These are phyloP conservation scores for Malus asiatica DNA, from an alignment of 306 rosid species.

Conservation along the genomic window DNA sequence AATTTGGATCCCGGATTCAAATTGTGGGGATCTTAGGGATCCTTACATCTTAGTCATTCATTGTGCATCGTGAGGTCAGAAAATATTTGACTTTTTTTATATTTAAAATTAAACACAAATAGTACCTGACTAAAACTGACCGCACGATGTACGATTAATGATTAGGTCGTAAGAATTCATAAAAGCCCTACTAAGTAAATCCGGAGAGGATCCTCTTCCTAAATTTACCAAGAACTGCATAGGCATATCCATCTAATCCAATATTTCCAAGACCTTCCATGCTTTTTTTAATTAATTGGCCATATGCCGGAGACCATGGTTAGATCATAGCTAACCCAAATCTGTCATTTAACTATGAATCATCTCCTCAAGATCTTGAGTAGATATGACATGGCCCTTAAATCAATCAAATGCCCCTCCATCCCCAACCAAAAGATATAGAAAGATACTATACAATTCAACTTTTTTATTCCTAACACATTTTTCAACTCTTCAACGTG, in stretches of 20 bases:
- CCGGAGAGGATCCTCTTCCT: too few relatives aligned
- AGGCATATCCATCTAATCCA: neutral
- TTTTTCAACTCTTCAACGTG: too few relatives aligned
- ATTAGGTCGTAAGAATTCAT: fast-evolving
- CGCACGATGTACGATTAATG: fast-evolving
- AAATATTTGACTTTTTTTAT: too few relatives aligned
- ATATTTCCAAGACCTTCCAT: neutral
- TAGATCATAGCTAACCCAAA: neutral
- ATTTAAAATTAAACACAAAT: too few relatives aligned
- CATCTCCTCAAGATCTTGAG: neutral
- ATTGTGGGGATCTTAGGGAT: too few relatives aligned
- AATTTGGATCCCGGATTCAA: neutral
- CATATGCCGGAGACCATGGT: neutral
- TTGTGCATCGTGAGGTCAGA: fast-evolving
- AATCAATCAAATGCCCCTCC: neutral
- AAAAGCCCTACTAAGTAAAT: too few relatives aligned
- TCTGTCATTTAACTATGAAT: neutral
- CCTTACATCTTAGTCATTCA: too few relatives aligned
- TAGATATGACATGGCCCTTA: neutral
- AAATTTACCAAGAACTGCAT: neutral
- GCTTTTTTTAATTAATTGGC: neutral
- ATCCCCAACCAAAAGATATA: neutral
- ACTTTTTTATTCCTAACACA: too few relatives aligned
- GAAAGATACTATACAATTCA: neutral
- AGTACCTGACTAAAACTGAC: too few relatives aligned